Evolutionary conservation across 176 grass and related monocot species (phyloP).

Genomic region (Phoenix roebelenii): DNA sequence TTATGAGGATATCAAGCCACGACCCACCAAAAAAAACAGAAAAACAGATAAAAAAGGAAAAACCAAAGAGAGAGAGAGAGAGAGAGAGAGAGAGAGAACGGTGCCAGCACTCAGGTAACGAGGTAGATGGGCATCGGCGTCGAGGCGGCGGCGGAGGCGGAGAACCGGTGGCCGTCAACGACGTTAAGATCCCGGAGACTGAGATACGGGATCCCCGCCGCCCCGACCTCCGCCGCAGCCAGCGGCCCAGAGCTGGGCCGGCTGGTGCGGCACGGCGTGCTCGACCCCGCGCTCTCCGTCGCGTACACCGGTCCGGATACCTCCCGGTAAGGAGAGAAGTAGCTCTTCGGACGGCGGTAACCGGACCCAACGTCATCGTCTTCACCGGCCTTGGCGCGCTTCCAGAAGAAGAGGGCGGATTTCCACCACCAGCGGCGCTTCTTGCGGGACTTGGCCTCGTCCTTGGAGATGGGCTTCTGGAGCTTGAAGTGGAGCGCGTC

Average conservation of each 20-base stretch:
- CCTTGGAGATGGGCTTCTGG: constrained; percentile 41
- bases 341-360: not conserved
- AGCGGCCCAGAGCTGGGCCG: constrained; percentile 25
- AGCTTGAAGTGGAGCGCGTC: constrained; percentile 37
- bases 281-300: not conserved
- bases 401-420: constrained; percentile 41
- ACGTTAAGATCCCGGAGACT: constrained; percentile 29
- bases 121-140: constrained; percentile 53
- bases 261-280: constrained; percentile 19
- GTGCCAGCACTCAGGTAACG: constrained; percentile 29
- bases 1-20: too few species aligned
- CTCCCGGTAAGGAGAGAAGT: not conserved
- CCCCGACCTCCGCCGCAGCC: constrained; percentile 32
- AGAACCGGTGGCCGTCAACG: not conserved
- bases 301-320: not conserved
- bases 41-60: too few species aligned
- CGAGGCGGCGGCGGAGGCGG: not conserved
- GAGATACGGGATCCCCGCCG: constrained; percentile 17
- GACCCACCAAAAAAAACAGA: too few species aligned
- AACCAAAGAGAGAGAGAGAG: too few species aligned
- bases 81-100: too few species aligned
- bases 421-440: constrained; percentile 46
- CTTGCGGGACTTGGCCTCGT: constrained; percentile 14
- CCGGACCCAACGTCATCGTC: not conserved
- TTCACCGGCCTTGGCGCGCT: constrained; percentile 3